Percentiles rank a stretch among this genome's conserved stretches.
Evolutionary conservation across 208 protist genomes (phyloP).

Genomic region (Zelonia costaricensis): DNA sequence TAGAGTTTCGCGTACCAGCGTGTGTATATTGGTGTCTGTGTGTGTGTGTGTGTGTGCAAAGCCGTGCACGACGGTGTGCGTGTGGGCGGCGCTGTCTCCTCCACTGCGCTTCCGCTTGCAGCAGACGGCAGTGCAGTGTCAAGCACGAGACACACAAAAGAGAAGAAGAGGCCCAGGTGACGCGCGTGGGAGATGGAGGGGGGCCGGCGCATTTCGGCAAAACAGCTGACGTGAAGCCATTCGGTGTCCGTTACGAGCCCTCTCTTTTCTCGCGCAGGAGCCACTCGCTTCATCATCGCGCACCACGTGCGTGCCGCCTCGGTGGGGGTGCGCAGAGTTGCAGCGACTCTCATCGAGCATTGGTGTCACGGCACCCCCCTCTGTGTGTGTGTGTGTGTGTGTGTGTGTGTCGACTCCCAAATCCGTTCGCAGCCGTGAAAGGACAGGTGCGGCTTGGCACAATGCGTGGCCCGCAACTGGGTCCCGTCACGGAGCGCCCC

Average conservation of each 20-base stretch:
- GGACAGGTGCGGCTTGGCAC: too few relatives aligned
- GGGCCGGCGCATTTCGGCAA: too few relatives aligned
- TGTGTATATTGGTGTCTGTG: neutral
- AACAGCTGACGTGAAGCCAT: too few relatives aligned
- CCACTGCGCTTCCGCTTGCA: neutral
- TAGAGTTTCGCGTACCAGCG: neutral
- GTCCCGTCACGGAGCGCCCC: too few relatives aligned
- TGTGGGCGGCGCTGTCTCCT: neutral
- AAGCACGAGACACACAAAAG: conserved; percentile 9
- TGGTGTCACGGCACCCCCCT: neutral
- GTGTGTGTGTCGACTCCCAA: neutral
- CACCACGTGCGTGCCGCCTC: too few relatives aligned
- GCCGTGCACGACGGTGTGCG: neutral
- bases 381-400: neutral
- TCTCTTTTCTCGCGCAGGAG: too few relatives aligned
- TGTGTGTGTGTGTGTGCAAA: neutral
- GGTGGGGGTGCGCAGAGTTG: neutral
- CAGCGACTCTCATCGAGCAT: too few relatives aligned
- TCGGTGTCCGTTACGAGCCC: too few relatives aligned
- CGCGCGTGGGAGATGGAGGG: neutral
- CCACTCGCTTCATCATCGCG: too few relatives aligned
- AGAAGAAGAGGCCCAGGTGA: conserved; percentile 18
- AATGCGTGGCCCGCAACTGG: too few relatives aligned
- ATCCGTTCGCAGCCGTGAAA: too few relatives aligned
- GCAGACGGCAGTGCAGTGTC: neutral